These are phyloP conservation scores for Xylaria grammica DNA, from an alignment of 495 filamentous ascomycete genomes.

Conservation along the genomic window DNA sequence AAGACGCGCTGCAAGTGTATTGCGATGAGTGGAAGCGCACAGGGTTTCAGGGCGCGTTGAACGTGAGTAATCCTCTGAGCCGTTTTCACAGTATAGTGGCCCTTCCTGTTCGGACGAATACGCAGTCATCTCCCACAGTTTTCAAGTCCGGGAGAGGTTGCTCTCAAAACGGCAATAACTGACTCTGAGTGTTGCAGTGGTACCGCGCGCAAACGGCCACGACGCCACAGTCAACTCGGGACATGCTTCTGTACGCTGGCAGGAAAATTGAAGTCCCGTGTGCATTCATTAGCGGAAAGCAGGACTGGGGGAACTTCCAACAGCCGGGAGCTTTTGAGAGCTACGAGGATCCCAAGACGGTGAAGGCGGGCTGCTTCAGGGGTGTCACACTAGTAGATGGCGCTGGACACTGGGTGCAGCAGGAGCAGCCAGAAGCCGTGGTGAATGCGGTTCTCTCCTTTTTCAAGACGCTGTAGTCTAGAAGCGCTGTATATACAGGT, in stretches of 20 bases:
- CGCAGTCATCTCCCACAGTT: too few relatives aligned
- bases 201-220: constrained; percentile 63
- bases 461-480: constrained; percentile 31
- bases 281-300: constrained; percentile 61
- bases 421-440: constrained; percentile 65
- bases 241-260: constrained; percentile 65
- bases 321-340: constrained; percentile 66
- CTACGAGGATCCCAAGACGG: constrained; percentile 56
- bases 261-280: constrained; percentile 67
- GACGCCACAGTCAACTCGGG: constrained; percentile 48
- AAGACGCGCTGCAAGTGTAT: constrained; percentile 64
- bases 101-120: too few relatives aligned
- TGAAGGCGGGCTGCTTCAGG: constrained; percentile 48
- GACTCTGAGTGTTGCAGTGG: constrained; percentile 43
- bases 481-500: too few relatives aligned
- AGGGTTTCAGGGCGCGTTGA: constrained; percentile 73
- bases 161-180: background rate
- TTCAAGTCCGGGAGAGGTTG: too few relatives aligned
- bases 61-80: constrained; percentile 29
- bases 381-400: constrained; percentile 58
- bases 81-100: too few relatives aligned
- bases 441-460: constrained; percentile 56
- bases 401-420: constrained; percentile 71
- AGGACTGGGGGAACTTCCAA: constrained; percentile 73
- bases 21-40: constrained; percentile 64